Percentiles rank a stretch among this genome's conserved stretches.
These are phyloP conservation scores for Alternaria sp. DNA, from an alignment of 2,329 filamentous ascomycete genomes.

Conservation along the genomic window DNA sequence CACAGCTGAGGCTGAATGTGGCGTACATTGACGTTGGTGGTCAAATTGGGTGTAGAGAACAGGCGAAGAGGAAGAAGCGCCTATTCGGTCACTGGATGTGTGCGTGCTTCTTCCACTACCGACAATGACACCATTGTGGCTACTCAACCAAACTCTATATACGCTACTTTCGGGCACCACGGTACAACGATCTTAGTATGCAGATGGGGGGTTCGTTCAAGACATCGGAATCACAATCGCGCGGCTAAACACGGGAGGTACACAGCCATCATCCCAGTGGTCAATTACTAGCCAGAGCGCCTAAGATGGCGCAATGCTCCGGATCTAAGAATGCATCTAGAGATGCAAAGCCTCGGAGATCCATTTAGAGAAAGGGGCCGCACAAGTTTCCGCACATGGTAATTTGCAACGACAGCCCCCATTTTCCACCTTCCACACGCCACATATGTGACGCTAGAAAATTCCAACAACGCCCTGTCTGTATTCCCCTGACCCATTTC, in stretches of 20 bases:
- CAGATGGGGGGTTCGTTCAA: constrained; percentile 7
- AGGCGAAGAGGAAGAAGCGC: constrained; percentile 10
- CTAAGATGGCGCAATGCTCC: constrained; percentile 27
- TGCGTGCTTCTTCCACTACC: constrained; percentile 2
- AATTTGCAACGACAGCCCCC: not conserved
- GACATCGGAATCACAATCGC: constrained; percentile 28
- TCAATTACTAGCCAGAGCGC: constrained; percentile 10
- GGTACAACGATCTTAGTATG: constrained; percentile 1
- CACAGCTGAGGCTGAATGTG: constrained; percentile 10
- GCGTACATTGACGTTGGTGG: constrained; percentile 12
- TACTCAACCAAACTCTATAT: constrained; percentile 2
- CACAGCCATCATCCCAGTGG: constrained; percentile 11
- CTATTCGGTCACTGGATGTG: constrained; percentile 12
- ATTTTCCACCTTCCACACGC: constrained; percentile 8
- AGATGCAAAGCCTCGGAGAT: constrained; percentile 7
- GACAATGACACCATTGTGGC: not conserved
- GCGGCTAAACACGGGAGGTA: constrained; percentile 16
- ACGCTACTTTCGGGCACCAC: constrained; percentile 3
- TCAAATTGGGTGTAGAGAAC: constrained; percentile 9
- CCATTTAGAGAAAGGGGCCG: constrained; percentile 7
- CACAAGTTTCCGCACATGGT: constrained; percentile 13
- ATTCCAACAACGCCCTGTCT: constrained; percentile 28
- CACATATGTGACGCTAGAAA: constrained; percentile 32
- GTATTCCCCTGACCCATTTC: constrained; percentile 8
- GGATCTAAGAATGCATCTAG: constrained; percentile 14